These are phyloP conservation scores for Metrosideros polymorpha DNA, from an alignment of 441 rosid genomes.

Conservation along the genomic window DNA sequence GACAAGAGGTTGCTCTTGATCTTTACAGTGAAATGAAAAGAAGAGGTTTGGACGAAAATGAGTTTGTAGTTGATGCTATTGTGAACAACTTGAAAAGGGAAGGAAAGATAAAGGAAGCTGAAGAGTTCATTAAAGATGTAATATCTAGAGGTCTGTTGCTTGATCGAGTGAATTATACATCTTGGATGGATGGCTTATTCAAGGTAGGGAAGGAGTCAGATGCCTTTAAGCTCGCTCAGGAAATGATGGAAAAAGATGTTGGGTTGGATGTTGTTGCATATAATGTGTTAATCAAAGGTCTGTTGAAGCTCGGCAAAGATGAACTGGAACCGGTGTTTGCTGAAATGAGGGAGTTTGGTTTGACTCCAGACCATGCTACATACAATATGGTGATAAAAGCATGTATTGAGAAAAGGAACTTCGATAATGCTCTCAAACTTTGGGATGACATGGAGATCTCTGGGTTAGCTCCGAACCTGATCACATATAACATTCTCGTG, in stretches of 20 bases:
- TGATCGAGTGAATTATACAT: constrained; percentile 85
- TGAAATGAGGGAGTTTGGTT: constrained; percentile 61
- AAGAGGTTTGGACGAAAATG: constrained; percentile 51
- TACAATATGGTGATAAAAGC: constrained; percentile 75
- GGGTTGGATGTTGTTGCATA: constrained; percentile 73
- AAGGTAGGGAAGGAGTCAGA: constrained; percentile 62
- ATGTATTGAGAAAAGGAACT: constrained; percentile 44
- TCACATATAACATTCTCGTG: constrained; percentile 57
- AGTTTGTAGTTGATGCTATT: constrained; percentile 50
- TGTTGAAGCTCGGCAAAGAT: constrained; percentile 45
- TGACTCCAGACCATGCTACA: constrained; percentile 57
- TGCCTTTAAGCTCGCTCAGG: constrained; percentile 59
- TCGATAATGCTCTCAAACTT: constrained; percentile 42
- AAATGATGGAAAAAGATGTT: constrained; percentile 56
- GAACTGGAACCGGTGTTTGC: constrained; percentile 43
- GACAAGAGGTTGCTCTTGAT: constrained; percentile 39
- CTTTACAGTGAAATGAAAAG: constrained; percentile 60
- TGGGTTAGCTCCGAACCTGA: constrained; percentile 47
- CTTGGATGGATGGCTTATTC: constrained; percentile 83
- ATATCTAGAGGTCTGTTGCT: constrained; percentile 46
- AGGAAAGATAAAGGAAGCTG: constrained; percentile 48
- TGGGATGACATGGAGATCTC: constrained; percentile 67
- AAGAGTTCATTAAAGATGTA: constrained; percentile 36
- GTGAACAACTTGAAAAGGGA: constrained; percentile 63
- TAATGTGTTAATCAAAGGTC: constrained; percentile 75